A percentile compares a stretch with the other conserved stretches of the same genome.
These are phyloP conservation scores for Chamaecrista fasciculata DNA, from an alignment of 306 rosid genomes.

Conservation along the genomic window DNA sequence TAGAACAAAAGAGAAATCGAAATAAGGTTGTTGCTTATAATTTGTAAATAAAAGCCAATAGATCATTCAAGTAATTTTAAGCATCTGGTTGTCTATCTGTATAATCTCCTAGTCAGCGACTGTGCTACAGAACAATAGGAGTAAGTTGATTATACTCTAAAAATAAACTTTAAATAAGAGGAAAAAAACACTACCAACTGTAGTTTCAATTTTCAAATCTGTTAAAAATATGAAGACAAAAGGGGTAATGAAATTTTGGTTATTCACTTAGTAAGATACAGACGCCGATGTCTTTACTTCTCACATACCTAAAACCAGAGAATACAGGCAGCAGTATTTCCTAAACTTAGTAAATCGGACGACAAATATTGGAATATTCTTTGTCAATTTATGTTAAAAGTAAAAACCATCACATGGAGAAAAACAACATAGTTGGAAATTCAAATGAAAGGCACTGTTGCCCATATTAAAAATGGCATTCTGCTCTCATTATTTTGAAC, in stretches of 20 bases:
- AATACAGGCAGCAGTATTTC: neutral
- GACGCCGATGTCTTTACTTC: neutral
- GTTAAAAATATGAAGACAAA: neutral
- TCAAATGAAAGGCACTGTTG: neutral
- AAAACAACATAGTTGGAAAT: neutral
- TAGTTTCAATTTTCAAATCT: neutral
- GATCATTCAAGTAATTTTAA: slow-evolving; percentile 5
- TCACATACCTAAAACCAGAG: slow-evolving; percentile 16
- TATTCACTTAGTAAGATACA: neutral
- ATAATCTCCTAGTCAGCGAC: neutral
- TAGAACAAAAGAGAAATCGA: slow-evolving; percentile 2
- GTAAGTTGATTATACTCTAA: neutral
- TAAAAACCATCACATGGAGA: neutral
- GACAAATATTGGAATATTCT: neutral
- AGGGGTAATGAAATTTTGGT: neutral
- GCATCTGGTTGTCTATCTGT: neutral
- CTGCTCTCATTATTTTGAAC: neutral
- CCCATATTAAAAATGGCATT: neutral
- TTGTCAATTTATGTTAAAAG: too few species aligned
- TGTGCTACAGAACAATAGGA: neutral
- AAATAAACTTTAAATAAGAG: neutral
- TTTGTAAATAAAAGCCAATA: slow-evolving; percentile 1
- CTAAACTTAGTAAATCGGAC: neutral
- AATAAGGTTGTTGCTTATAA: neutral
- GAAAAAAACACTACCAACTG: neutral